phyloP scores from a whole-genome alignment of 768 basidiomycete species.

The Leccinellum luteum region DNA sequence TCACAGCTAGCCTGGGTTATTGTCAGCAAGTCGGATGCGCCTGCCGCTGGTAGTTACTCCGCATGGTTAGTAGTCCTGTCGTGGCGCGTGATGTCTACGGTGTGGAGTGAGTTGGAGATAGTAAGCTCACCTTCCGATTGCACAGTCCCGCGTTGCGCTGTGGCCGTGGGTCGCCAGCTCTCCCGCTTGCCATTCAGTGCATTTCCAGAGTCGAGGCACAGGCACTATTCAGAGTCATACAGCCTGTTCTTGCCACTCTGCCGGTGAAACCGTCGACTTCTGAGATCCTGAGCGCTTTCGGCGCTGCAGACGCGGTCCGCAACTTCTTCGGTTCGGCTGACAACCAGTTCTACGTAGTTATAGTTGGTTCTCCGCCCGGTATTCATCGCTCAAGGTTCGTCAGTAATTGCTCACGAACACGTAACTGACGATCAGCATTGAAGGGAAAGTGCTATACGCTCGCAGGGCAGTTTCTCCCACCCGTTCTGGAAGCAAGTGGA shows the following conservation, averaged over 20 bases:
- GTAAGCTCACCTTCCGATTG: too few species aligned
- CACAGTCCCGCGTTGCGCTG: background rate
- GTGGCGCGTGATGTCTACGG: too few species aligned
- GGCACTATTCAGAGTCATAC: background rate
- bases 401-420: background rate
- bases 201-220: background rate
- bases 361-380: background rate
- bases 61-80: too few species aligned
- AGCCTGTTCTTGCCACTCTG: background rate
- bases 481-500: too few species aligned
- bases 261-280: background rate
- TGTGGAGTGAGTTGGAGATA: too few species aligned
- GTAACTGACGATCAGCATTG: too few species aligned
- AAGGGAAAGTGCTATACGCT: too few species aligned
- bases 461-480: too few species aligned
- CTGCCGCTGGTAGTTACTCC: too few species aligned
- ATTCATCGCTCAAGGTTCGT: background rate
- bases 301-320: background rate
- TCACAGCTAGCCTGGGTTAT: too few species aligned
- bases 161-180: background rate
- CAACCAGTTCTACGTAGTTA: background rate
- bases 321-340: background rate
- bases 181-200: background rate
- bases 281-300: background rate
- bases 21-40: too few species aligned